Evolutionary conservation across 2,329 filamentous ascomycete species (phyloP), one percentile per base, ranked within the genome.

Genomic region (Aspergillus tamarii): DNA sequence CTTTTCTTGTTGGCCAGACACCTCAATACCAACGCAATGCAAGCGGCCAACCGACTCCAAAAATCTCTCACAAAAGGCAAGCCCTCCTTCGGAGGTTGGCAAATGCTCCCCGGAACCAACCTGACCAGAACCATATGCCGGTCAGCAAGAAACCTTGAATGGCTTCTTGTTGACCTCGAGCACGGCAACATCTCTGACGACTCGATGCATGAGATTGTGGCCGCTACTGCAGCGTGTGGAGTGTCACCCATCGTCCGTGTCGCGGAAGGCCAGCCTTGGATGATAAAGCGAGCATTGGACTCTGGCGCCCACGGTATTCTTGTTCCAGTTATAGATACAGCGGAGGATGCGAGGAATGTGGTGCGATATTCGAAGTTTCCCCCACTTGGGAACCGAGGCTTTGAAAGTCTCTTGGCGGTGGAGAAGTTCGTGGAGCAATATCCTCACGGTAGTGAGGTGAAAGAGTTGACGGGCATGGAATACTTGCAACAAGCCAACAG

Each of bases 401-500:
- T 52, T 21, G 57, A 52, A 32, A 32, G 41, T 11, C n/a, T 28
- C 2, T 26, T 59, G 5, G 57, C 32, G 19, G 32, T 53, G 45
- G 57, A 59, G n/a, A 50, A 41, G 23, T 59, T 59, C 45, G 57
- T 50, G 10, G 45, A 39, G 3, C 45, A 59, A 30, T 8, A 34
- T 21, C 50, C 50, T 2, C 50, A 53, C 12, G 50, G 28, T 6
- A 12, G 10, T 6, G 50, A 30, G 19, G 50, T 23, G 30, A 54
- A 23, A 23, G 7, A 54, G 32, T 39, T 60, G 9, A 60, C 46
- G 8, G 45, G 32, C 3, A 28, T 28, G 39, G 79, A 85, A 32
- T 86, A 87, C 67, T 75, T 84, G 30, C 77, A 81, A 61, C 79
- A 85, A 67, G 84, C 84, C 8, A 86, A 87, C 67, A 74, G 79